These are phyloP conservation scores for Epithele typhae DNA, from an alignment of 768 basidiomycete genomes.

Conservation along the genomic window DNA sequence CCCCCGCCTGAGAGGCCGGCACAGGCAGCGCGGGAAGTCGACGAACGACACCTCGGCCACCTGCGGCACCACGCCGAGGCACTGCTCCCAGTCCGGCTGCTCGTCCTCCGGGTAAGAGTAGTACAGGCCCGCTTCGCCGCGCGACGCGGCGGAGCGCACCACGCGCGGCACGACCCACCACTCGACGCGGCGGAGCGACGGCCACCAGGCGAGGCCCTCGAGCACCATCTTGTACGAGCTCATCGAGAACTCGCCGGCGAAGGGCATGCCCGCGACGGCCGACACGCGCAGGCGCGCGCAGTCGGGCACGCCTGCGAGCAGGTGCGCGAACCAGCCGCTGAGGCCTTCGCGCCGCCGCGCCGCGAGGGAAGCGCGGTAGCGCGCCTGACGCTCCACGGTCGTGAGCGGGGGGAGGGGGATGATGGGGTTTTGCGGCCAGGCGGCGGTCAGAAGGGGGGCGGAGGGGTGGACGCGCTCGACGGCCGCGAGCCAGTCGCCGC, in stretches of 20 bases:
- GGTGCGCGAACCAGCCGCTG: constrained; percentile 8
- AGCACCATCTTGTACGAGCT: constrained; percentile 1
- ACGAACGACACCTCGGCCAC: constrained; percentile 2
- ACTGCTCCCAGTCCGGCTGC: no score
- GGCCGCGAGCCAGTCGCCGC: no score
- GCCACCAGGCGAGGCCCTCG: constrained; percentile 8
- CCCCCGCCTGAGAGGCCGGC: not conserved
- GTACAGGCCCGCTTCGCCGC: no score
- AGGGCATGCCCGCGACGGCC: not conserved
- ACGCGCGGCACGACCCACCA: not conserved
- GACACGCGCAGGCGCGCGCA: not conserved
- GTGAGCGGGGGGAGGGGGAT: no score
- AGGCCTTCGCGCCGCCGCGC: not conserved
- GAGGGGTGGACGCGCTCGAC: no score
- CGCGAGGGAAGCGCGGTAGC: not conserved
- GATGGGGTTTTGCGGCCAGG: no score
- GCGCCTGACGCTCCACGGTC: no score
- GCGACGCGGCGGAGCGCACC: not conserved
- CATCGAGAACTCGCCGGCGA: not conserved
- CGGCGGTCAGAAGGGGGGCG: no score
- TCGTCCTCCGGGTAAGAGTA: no score
- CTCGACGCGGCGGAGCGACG: not conserved
- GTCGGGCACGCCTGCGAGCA: constrained; percentile 2
- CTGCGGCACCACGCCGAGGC: not conserved
- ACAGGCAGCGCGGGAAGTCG: not conserved